Conservation (phyloP, 805 yeast genomes). For the Torulaspora gathmanii region DNA sequence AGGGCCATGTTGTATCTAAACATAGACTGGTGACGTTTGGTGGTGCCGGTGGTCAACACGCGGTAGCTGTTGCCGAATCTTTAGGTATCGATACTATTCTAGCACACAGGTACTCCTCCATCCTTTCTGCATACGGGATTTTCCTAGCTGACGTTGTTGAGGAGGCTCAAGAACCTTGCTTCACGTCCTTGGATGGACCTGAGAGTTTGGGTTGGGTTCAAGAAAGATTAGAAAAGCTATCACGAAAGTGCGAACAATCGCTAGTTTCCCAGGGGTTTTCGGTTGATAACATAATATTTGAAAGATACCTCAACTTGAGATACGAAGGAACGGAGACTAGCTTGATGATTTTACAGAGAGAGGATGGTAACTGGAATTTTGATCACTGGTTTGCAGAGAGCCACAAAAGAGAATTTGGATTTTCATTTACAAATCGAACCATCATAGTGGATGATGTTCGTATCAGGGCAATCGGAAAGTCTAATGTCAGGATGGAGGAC, state of each 20-base stretch:
- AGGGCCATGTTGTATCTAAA: slow-evolving; percentile 60
- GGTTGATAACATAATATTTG: slow-evolving; percentile 45
- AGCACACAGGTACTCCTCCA: slow-evolving; percentile 76
- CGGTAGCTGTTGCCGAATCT: slow-evolving; percentile 66
- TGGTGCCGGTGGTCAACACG: slow-evolving; percentile 93
- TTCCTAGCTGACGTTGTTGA: slow-evolving; percentile 80
- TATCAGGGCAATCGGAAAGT: slow-evolving; percentile 67
- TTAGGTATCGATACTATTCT: slow-evolving; percentile 65
- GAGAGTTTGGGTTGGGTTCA: slow-evolving; percentile 37
- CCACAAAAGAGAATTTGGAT: slow-evolving; percentile 72
- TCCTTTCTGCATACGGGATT: slow-evolving; percentile 84
- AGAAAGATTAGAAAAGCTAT: slow-evolving; percentile 44
- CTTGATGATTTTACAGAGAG: slow-evolving; percentile 51
- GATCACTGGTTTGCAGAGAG: slow-evolving; percentile 45
- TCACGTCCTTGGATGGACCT: slow-evolving; percentile 38
- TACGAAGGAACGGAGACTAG: slow-evolving; percentile 89
- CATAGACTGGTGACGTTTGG: slow-evolving; percentile 83
- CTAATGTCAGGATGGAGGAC: slow-evolving; percentile 40
- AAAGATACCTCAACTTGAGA: slow-evolving; percentile 68
- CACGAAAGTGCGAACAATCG: slow-evolving; percentile 39
- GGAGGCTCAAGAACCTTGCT: slow-evolving; percentile 72
- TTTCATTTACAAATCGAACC: slow-evolving; percentile 52
- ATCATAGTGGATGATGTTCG: slow-evolving; percentile 69
- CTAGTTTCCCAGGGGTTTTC: slow-evolving; percentile 52
- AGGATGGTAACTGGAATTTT: slow-evolving; percentile 30